Evolutionary conservation across 2,329 filamentous ascomycete species (phyloP).

Genomic region (Dactylellina haptotyla): DNA sequence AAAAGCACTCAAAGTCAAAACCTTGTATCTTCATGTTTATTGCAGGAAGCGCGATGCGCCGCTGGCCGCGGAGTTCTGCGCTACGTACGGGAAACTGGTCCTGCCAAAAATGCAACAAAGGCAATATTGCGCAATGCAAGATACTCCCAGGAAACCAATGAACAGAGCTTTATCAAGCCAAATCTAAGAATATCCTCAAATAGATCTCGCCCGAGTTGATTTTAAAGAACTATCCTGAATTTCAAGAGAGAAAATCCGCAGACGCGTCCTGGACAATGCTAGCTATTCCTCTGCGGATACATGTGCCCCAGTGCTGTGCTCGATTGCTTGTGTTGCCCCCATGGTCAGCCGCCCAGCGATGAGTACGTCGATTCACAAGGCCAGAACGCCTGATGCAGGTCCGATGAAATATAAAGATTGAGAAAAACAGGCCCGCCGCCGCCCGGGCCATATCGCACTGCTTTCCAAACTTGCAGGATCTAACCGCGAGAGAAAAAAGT

Average conservation of each 20-base stretch:
- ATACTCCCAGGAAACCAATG: too few relatives aligned
- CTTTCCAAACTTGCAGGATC: constrained; percentile 30
- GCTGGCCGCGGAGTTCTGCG: constrained; percentile 1
- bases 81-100: background rate
- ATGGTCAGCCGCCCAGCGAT: constrained; percentile 29
- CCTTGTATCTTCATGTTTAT: background rate
- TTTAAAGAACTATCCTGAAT: too few relatives aligned
- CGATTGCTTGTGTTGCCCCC: constrained; percentile 36
- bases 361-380: constrained; percentile 40
- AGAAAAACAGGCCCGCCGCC: constrained; percentile 10
- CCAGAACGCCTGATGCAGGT: constrained; percentile 48
- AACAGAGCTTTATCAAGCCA: background rate
- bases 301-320: background rate
- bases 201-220: too few relatives aligned
- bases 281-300: constrained; percentile 4
- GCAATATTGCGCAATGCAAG: too few relatives aligned
- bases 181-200: too few relatives aligned
- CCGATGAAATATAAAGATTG: constrained; percentile 38
- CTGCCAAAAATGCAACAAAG: background rate
- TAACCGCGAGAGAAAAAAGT: constrained; percentile 9
- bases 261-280: constrained; percentile 12
- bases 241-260: background rate
- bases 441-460: constrained; percentile 10
- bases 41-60: background rate
- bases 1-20: background rate